Conservation (phyloP, 257 asterid species). For the Fraxinus excelsior region DNA sequence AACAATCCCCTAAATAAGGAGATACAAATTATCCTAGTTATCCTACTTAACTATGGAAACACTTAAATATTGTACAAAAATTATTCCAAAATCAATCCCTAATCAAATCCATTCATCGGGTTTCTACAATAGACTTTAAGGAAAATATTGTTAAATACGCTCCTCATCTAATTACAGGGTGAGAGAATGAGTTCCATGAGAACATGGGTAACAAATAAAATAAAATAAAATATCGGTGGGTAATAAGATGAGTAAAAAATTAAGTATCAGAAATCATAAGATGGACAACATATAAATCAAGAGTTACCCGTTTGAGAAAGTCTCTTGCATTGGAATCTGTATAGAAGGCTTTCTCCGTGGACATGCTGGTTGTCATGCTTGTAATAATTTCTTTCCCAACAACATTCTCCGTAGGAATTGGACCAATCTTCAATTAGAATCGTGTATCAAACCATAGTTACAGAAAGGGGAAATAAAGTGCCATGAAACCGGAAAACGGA, state of each 20-base stretch:
- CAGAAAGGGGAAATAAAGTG: not conserved
- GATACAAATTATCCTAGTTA: too few relatives aligned
- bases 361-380: slow-evolving; percentile 66
- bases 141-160: too few relatives aligned
- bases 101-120: too few relatives aligned
- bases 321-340: slow-evolving; percentile 93
- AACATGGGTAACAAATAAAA: too few relatives aligned
- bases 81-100: too few relatives aligned
- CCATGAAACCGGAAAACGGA: not conserved
- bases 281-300: not conserved
- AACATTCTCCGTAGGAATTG: slow-evolving; percentile 64
- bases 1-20: too few relatives aligned
- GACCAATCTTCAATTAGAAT: slow-evolving; percentile 67
- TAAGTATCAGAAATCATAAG: not conserved
- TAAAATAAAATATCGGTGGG: too few relatives aligned
- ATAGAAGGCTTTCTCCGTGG: slow-evolving; percentile 58
- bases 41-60: too few relatives aligned
- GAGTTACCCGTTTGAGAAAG: slow-evolving; percentile 74
- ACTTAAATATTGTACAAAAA: too few relatives aligned
- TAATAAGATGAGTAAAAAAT: not conserved
- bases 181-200: too few relatives aligned
- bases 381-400: slow-evolving; percentile 85
- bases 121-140: too few relatives aligned
- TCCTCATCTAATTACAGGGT: too few relatives aligned
- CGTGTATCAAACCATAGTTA: slow-evolving; percentile 11